Evolutionary conservation across 352 stramenopile species (phyloP).

Genomic region (Pilasporangium apinafurcum): DNA sequence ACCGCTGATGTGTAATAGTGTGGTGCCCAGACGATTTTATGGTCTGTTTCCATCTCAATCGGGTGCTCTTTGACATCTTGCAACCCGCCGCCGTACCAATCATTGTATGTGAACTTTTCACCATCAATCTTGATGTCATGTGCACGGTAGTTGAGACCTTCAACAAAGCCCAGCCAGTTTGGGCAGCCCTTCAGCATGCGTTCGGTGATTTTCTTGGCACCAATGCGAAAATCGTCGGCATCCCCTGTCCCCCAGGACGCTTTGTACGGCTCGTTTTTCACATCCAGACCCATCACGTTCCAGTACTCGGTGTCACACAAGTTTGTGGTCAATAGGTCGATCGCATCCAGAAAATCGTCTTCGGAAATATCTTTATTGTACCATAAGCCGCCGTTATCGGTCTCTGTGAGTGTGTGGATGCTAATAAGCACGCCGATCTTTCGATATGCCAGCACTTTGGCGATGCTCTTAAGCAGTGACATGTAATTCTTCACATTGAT

Average conservation of each 20-base stretch:
- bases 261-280: slow-evolving; percentile 57
- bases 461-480: slow-evolving; percentile 18
- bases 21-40: slow-evolving; percentile 28
- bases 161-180: slow-evolving; percentile 25
- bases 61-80: slow-evolving; percentile 13
- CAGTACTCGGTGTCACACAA: slow-evolving; percentile 26
- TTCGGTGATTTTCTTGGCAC: slow-evolving; percentile 11
- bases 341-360: slow-evolving; percentile 12
- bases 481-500: slow-evolving; percentile 22
- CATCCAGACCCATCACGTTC: slow-evolving; percentile 53
- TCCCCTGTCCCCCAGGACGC: slow-evolving; percentile 36
- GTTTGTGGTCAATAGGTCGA: slow-evolving; percentile 9
- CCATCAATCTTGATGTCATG: slow-evolving; percentile 20
- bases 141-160: slow-evolving; percentile 20
- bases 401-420: slow-evolving; percentile 16
- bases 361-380: slow-evolving; percentile 7
- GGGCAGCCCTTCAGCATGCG: slow-evolving; percentile 25
- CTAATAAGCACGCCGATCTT: slow-evolving; percentile 17
- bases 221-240: slow-evolving; percentile 13
- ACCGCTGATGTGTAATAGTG: slow-evolving; percentile 31
- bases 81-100: slow-evolving; percentile 32
- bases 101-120: slow-evolving; percentile 18
- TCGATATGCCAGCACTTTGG: slow-evolving; percentile 19
- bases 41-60: slow-evolving; percentile 3
- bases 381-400: slow-evolving; percentile 13